These are phyloP conservation scores for Suillus brevipes DNA, from an alignment of 768 basidiomycete species.

Conservation along the genomic window DNA sequence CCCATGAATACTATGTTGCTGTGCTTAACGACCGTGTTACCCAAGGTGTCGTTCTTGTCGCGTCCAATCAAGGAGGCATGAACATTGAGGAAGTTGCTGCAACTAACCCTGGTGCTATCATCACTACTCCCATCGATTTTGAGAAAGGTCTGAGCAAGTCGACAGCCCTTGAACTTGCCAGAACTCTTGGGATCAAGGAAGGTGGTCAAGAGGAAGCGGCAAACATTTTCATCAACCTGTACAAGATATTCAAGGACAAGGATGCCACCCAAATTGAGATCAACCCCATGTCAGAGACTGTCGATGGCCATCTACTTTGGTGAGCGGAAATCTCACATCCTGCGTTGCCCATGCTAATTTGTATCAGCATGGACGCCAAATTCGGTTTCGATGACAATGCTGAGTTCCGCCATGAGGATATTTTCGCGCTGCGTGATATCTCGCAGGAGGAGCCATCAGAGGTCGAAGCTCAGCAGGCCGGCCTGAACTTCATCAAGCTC, in stretches of 20 bases:
- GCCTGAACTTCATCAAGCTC: slow-evolving; percentile 98
- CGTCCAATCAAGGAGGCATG: slow-evolving; percentile 96
- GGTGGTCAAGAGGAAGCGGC: slow-evolving; percentile 84
- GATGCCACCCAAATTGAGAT: slow-evolving; percentile 99
- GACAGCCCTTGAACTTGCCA: slow-evolving; percentile 77
- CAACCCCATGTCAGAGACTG: slow-evolving; percentile 93
- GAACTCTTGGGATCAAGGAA: slow-evolving; percentile 85
- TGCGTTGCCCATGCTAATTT: slow-evolving; percentile 1
- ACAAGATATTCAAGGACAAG: slow-evolving; percentile 97
- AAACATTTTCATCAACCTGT: slow-evolving; percentile 89
- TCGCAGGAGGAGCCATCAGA: slow-evolving; percentile 97
- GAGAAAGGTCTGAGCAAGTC: slow-evolving; percentile 73
- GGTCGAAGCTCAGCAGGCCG: slow-evolving; percentile 95
- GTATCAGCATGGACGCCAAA: slow-evolving; percentile 95
- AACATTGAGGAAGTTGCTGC: slow-evolving; percentile 99
- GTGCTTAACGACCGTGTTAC: slow-evolving; percentile 92
- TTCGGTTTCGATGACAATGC: slow-evolving; percentile 99
- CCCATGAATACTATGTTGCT: slow-evolving; percentile 98
- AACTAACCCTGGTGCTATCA: slow-evolving; percentile 91
- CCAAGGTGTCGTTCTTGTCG: slow-evolving; percentile 89
- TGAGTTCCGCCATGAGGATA: slow-evolving; percentile 92
- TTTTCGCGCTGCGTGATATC: slow-evolving; percentile 87
- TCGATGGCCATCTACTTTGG: slow-evolving; percentile 93
- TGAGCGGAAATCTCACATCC: slow-evolving; percentile 35
- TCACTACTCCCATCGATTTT: slow-evolving; percentile 90